Conservation (phyloP, 2,329 filamentous ascomycete genomes). For the Teratosphaeria epicoccoides region DNA sequence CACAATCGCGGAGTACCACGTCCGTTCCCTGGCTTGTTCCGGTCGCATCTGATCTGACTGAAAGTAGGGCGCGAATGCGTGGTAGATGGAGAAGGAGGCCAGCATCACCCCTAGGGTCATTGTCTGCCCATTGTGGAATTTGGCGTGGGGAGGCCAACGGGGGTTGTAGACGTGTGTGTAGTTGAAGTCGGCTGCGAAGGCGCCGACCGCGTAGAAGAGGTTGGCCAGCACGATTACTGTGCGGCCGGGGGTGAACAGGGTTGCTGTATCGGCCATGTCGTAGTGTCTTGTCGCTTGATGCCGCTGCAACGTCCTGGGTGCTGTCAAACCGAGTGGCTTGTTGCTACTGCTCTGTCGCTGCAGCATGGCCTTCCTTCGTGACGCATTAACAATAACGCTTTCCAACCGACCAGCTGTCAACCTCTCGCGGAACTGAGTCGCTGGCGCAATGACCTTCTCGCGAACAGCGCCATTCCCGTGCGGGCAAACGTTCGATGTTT, state of each 20-base stretch:
- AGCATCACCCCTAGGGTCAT: slow-evolving; percentile 38
- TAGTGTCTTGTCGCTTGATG: background rate
- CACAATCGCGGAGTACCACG: slow-evolving; percentile 28
- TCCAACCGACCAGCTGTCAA: too few relatives aligned
- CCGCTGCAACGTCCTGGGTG: too few relatives aligned
- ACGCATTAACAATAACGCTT: too few relatives aligned
- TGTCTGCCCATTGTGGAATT: slow-evolving; percentile 43
- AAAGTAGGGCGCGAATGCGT: slow-evolving; percentile 14
- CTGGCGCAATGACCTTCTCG: too few relatives aligned
- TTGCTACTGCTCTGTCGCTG: too few relatives aligned
- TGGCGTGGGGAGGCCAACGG: slow-evolving; percentile 40
- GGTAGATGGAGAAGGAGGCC: slow-evolving; percentile 30
- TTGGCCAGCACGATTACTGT: slow-evolving; percentile 23
- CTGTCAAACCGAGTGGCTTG: too few relatives aligned
- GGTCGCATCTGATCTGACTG: slow-evolving; percentile 6
- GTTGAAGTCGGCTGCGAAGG: slow-evolving; percentile 28
- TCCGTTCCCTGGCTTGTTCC: slow-evolving; percentile 10
- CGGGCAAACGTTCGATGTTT: too few relatives aligned
- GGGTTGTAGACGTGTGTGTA: slow-evolving; percentile 40
- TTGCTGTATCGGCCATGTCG: background rate
- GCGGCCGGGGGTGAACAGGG: slow-evolving; percentile 18
- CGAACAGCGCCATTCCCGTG: too few relatives aligned
- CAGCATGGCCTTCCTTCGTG: too few relatives aligned
- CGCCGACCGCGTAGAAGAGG: slow-evolving; percentile 23
- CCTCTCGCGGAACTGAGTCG: too few relatives aligned